These are phyloP conservation scores for Curvularia eragrostidis DNA, from an alignment of 2,329 filamentous ascomycete genomes.

Conservation along the genomic window DNA sequence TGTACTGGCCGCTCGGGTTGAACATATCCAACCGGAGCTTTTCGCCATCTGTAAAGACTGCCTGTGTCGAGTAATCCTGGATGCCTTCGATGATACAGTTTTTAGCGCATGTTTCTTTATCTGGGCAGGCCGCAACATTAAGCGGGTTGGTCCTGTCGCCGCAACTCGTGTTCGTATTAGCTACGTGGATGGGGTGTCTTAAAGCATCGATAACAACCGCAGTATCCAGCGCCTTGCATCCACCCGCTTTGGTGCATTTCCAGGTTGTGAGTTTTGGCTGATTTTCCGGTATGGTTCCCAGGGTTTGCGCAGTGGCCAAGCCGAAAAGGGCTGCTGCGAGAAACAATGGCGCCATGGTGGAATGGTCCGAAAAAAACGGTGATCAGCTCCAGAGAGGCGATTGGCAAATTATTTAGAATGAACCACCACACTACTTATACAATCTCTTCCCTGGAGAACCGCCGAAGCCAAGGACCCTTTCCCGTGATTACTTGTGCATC, in stretches of 20 bases:
- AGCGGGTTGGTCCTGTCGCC: constrained; percentile 38
- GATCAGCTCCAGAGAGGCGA: too few species aligned
- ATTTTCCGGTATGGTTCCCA: constrained; percentile 50
- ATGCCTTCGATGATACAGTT: constrained; percentile 66
- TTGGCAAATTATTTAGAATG: not conserved
- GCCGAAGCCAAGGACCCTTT: not conserved
- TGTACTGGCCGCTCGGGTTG: constrained; percentile 44
- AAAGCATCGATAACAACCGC: constrained; percentile 61
- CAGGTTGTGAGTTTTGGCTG: constrained; percentile 62
- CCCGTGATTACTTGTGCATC: not conserved
- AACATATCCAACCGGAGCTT: constrained; percentile 56
- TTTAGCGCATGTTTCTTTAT: constrained; percentile 58
- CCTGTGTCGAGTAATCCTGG: constrained; percentile 60
- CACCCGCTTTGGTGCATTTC: constrained; percentile 59
- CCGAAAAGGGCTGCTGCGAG: constrained; percentile 35
- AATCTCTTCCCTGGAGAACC: not conserved
- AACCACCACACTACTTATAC: not conserved
- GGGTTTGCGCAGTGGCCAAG: constrained; percentile 39
- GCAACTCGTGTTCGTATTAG: constrained; percentile 41
- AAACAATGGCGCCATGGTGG: constrained; percentile 15
- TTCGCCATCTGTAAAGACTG: constrained; percentile 59
- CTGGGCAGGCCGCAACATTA: constrained; percentile 57
- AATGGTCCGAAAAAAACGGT: not conserved
- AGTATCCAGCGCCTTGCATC: constrained; percentile 57
- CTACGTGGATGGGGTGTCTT: constrained; percentile 55